Base-by-base conservation (phyloP, 2,329 filamentous ascomycete genomes). In the Talaromyces sp. region DNA sequence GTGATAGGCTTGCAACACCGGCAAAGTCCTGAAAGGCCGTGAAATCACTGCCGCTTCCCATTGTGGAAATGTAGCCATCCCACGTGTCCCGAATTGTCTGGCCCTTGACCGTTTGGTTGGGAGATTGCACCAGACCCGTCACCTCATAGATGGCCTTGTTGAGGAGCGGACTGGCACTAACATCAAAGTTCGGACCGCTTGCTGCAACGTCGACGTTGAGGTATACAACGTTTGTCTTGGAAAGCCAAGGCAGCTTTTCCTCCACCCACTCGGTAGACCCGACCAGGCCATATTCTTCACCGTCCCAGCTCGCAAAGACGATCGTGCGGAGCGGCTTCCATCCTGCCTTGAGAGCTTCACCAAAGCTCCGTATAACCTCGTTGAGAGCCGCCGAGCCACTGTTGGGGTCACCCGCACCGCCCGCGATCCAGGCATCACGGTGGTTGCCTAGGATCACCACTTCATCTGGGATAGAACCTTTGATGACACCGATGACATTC, bases 201-300 rank as follows among this genome's bases (percentile, higher is more conserved):
- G 88, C 83, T 33, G 88, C 90, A 5, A 92, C 87, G 68, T 96
- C 93, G 61, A 96, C 86, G 73, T 96, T 96, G 65, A 96, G 76
- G 70, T 96, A 96, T 9, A 91, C 91, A 16, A 96, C 84, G 61
- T 87, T 89, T 47, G 89, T 83, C 4, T 82, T 81, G 2, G 83
- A 82, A 12, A 96, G 83, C 92, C 92, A 96, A 0, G 90, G 89
- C 0, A 96, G 76, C 68, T 91, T 91, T 67, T 96, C 91, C 72
- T 96, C 92, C 0, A 96, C 91, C 92, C 92, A 96, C 72, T 96
- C 93, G 0, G 93, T 96, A 59, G 88, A 92, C 4, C 93, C 93
- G 14, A 96, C 76, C 5, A 96, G 82, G 0, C 90, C 91, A 67
- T 96, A 96, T 75, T 96, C 92, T 76, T 92, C 89, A 34, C 88